Conservation (phyloP, 192 early-diverging fungal species). For the Coemansia sp. region DNA sequence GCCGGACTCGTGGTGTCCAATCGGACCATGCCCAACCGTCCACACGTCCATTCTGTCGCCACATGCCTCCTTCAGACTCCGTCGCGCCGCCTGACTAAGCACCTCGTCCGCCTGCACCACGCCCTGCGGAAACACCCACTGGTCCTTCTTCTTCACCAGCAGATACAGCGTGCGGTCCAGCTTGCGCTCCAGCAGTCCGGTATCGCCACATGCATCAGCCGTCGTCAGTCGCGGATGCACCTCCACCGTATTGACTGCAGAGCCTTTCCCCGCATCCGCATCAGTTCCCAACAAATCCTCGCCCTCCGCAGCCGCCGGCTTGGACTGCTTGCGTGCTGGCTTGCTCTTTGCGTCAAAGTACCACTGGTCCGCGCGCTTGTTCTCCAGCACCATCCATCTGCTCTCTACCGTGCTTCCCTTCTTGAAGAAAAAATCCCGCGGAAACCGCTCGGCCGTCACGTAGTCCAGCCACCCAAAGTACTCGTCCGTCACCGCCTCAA, state of each 20-base stretch:
- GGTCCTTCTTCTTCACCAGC: slow-evolving; percentile 66
- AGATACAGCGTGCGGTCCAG: slow-evolving; percentile 79
- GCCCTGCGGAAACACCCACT: slow-evolving; percentile 79
- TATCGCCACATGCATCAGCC: slow-evolving; percentile 66
- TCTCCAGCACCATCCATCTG: slow-evolving; percentile 43
- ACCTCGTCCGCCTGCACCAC: slow-evolving; percentile 65
- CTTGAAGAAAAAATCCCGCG: slow-evolving; percentile 54
- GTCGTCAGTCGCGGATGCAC: slow-evolving; percentile 60
- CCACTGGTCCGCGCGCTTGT: slow-evolving; percentile 33
- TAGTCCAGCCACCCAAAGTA: slow-evolving; percentile 53
- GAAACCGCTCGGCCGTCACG: slow-evolving; percentile 45
- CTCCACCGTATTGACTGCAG: slow-evolving; percentile 48
- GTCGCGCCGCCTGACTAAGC: slow-evolving; percentile 72
- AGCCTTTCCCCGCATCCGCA: background rate
- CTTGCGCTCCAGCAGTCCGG: slow-evolving; percentile 73
- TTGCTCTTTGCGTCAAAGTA: slow-evolving; percentile 34
- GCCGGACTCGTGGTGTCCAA: slow-evolving; percentile 63
- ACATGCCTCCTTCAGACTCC: slow-evolving; percentile 69
- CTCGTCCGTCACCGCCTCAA: slow-evolving; percentile 38
- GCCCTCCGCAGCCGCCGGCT: slow-evolving; percentile 11
- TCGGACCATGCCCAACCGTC: slow-evolving; percentile 83
- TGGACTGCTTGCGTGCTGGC: slow-evolving; percentile 22
- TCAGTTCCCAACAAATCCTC: background rate
- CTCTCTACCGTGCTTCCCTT: slow-evolving; percentile 47
- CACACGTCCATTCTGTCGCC: slow-evolving; percentile 79